phyloP scores from a whole-genome alignment of 1,284 basidiomycete species.

The Ganoderma leucocontextum region DNA sequence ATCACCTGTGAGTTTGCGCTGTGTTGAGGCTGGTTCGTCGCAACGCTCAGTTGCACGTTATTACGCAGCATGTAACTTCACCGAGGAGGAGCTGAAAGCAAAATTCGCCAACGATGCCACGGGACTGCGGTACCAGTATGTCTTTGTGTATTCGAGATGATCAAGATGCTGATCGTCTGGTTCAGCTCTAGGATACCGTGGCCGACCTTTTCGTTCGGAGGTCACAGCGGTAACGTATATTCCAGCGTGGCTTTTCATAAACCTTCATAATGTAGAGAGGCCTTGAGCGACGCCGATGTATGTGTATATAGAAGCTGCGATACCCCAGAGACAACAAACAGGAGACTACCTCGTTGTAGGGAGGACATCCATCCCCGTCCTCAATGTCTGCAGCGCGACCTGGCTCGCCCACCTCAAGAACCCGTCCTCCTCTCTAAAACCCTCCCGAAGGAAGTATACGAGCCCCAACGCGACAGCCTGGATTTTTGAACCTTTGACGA shows the following conservation, averaged over 20 bases:
- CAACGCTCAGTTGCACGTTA: neutral
- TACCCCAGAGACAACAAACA: neutral
- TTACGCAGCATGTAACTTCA: conserved; percentile 88
- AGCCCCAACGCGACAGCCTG: conserved; percentile 73
- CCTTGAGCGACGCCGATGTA: neutral
- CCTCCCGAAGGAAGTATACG: conserved; percentile 68
- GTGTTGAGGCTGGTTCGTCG: neutral
- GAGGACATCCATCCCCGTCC: conserved; percentile 64
- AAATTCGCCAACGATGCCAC: conserved; percentile 62
- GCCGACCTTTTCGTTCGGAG: conserved; percentile 79
- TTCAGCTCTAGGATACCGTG: conserved; percentile 75
- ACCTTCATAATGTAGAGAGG: conserved; percentile 18
- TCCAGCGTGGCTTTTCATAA: conserved; percentile 81
- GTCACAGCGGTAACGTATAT: conserved; percentile 74
- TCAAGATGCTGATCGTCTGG: neutral
- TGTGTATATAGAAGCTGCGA: neutral
- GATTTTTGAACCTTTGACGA: conserved; percentile 70
- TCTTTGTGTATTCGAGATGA: conserved; percentile 18
- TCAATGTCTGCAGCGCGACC: conserved; percentile 73
- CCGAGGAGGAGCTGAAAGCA: conserved; percentile 77
- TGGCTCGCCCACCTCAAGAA: conserved; percentile 71
- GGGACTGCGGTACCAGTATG: conserved; percentile 70
- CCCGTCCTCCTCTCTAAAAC: conserved; percentile 51
- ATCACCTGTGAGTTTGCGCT: conserved; percentile 76
- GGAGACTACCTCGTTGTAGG: conserved; percentile 37